Evolutionary conservation across 2,329 filamentous ascomycete genomes (phyloP), one percentile per base, ranked within the genome.

Genomic region (Sporothrix inflata): DNA sequence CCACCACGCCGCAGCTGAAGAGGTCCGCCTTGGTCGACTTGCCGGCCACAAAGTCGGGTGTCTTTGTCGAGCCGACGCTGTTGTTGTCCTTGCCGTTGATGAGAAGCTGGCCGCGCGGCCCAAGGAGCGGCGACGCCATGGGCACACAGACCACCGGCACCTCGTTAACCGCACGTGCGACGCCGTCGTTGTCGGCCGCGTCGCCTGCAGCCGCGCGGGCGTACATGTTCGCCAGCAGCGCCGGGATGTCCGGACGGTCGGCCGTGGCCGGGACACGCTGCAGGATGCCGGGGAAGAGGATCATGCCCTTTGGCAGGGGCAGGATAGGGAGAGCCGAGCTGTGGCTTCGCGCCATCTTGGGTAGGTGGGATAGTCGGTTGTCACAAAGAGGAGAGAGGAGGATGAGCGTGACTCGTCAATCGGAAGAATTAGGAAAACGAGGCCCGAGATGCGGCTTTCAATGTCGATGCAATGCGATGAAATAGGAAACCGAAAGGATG

Each of bases 131-230:
- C 67, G 93, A 96, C 75, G 86, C 91, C 73, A 98, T 85, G 24
- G 96, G 96, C 71, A 98, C 90, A 80, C 95, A 98, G 70, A 92
- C 94, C 75, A 98, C 90, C 9, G 92, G 90, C 76, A 97, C 89
- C 76, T 85, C 85, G 76, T 90, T 88, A 78, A 91, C 85, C 74
- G 87, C 85, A 76, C 89, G 86, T 74, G 86, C 87, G 38, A 89
- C 88, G 76, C 91, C 88, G 77, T 90, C 91, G 53, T 89, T 88
- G n/a, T 27, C 42, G 42, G 63, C 38, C 7, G 68, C 21, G 30
- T 57, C 40, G 45, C 61, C 38, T 19, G 67, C 66, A 40, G 92
- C 86, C 38, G 91, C 90, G 76, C 90, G 90, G 78, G 92, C 92
- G 82, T 97, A 95, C 73, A 97, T 89, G 76, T 91, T 91, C 24